Evolutionary conservation across 495 filamentous ascomycete species (phyloP).

Genomic region (Xylaria flabelliformis): DNA sequence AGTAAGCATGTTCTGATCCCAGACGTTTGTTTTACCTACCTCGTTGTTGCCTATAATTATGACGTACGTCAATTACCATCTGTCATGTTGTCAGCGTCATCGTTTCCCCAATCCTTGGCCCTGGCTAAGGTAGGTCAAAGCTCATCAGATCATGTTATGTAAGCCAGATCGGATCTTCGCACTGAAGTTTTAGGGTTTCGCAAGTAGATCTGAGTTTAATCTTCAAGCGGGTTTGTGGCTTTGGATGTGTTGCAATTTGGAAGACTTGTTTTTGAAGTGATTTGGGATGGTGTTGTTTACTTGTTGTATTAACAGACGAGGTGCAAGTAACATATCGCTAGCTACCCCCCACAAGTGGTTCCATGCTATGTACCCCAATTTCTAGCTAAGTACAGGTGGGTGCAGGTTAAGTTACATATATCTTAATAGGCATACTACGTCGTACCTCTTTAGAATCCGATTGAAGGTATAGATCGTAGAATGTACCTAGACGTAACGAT

Average conservation of each 20-base stretch:
- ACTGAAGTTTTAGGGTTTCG: background rate
- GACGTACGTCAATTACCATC: conserved; percentile 12
- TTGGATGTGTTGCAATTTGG: background rate
- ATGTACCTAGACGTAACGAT: background rate
- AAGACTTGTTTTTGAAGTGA: background rate
- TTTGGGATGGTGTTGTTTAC: background rate
- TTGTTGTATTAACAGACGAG: background rate
- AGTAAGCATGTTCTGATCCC: background rate
- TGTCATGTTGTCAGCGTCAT: background rate
- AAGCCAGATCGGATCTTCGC: background rate
- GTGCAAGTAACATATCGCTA: background rate
- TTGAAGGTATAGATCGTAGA: background rate
- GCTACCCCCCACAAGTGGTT: background rate
- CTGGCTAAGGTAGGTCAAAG: background rate
- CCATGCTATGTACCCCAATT: background rate
- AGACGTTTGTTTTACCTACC: background rate
- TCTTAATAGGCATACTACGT: no score
- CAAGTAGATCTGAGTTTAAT: background rate
- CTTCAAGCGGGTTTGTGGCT: background rate
- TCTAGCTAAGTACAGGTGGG: background rate
- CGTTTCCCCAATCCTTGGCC: background rate
- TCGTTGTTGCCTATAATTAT: background rate
- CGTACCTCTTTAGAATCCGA: background rate
- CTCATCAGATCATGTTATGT: background rate
- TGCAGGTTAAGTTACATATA: background rate